These are phyloP conservation scores for Botrytis pseudocinerea DNA, from an alignment of 2,329 filamentous ascomycete genomes.

Conservation along the genomic window DNA sequence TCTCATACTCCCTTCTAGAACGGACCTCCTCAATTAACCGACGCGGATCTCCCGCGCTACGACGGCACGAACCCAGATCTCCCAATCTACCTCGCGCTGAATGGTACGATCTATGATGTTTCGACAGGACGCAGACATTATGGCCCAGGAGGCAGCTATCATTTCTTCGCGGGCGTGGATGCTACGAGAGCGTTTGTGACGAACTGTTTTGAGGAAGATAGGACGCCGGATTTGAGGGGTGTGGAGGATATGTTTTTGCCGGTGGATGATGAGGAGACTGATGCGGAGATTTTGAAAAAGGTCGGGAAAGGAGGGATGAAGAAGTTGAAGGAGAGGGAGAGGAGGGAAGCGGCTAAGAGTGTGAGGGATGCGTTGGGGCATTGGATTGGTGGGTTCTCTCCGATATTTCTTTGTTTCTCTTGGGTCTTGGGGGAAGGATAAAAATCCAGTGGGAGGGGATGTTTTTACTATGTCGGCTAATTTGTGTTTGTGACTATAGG, in stretches of 20 bases:
- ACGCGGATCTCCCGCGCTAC: constrained; percentile 69
- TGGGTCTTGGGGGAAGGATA: too few species aligned
- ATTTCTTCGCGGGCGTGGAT: constrained; percentile 83
- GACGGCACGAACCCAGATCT: constrained; percentile 73
- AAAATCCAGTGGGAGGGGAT: constrained; percentile 47
- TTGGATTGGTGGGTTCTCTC: constrained; percentile 51
- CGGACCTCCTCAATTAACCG: constrained; percentile 70
- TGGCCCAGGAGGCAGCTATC: constrained; percentile 82
- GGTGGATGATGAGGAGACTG: constrained; percentile 61
- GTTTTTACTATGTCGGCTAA: constrained; percentile 67
- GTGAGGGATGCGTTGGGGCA: constrained; percentile 69
- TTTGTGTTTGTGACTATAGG: constrained; percentile 73
- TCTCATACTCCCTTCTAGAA: constrained; percentile 42
- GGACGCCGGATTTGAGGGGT: constrained; percentile 80
- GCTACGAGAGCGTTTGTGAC: constrained; percentile 88
- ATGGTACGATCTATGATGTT: constrained; percentile 85
- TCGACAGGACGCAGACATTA: constrained; percentile 68
- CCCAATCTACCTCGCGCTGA: constrained; percentile 88
- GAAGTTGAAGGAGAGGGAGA: constrained; percentile 60
- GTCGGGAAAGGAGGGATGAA: constrained; percentile 54
- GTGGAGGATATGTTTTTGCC: constrained; percentile 83
- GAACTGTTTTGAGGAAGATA: constrained; percentile 80
- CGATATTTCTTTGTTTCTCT: background rate
- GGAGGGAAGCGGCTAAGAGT: constrained; percentile 61
- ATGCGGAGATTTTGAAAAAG: constrained; percentile 43